These are phyloP conservation scores for Curvularia hawaiiensis DNA, from an alignment of 2,329 filamentous ascomycete genomes.

Conservation along the genomic window DNA sequence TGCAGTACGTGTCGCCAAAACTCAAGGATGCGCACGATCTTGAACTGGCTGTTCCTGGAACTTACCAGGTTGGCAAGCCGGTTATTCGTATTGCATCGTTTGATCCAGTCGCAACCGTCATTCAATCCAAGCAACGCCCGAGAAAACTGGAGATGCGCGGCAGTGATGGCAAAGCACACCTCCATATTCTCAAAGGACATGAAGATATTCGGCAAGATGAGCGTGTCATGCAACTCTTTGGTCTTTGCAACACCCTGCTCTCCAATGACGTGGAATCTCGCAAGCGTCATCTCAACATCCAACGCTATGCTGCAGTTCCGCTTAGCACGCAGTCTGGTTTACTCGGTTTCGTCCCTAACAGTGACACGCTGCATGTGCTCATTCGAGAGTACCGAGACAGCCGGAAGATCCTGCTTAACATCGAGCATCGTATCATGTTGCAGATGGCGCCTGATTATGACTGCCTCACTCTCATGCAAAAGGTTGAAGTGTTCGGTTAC, in stretches of 20 bases:
- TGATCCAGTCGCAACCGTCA: constrained; percentile 86
- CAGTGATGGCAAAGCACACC: constrained; percentile 85
- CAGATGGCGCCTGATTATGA: constrained; percentile 99
- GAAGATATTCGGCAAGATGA: constrained; percentile 99
- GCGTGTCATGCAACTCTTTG: constrained; percentile 99
- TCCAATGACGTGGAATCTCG: constrained; percentile 94
- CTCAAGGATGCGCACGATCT: constrained; percentile 84
- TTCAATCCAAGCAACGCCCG: constrained; percentile 95
- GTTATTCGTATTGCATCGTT: constrained; percentile 88
- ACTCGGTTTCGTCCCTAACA: constrained; percentile 95
- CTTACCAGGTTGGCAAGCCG: constrained; percentile 79
- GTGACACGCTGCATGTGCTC: constrained; percentile 93
- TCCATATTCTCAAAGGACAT: constrained; percentile 95
- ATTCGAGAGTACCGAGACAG: constrained; percentile 98
- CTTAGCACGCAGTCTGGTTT: constrained; percentile 95
- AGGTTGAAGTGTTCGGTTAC: constrained; percentile 99
- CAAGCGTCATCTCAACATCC: constrained; percentile 95
- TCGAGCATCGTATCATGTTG: constrained; percentile 99
- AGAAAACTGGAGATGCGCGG: constrained; percentile 86
- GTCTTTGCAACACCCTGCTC: constrained; percentile 93
- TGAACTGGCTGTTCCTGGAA: constrained; percentile 93
- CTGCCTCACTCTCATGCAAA: constrained; percentile 98
- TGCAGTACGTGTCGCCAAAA: constrained; percentile 96
- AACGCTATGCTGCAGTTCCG: constrained; percentile 95
- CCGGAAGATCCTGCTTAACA: constrained; percentile 96